Percentiles rank a stretch among this genome's conserved stretches.
These are phyloP conservation scores for Mercurialis annua DNA, from an alignment of 345 rosid species.

Conservation along the genomic window DNA sequence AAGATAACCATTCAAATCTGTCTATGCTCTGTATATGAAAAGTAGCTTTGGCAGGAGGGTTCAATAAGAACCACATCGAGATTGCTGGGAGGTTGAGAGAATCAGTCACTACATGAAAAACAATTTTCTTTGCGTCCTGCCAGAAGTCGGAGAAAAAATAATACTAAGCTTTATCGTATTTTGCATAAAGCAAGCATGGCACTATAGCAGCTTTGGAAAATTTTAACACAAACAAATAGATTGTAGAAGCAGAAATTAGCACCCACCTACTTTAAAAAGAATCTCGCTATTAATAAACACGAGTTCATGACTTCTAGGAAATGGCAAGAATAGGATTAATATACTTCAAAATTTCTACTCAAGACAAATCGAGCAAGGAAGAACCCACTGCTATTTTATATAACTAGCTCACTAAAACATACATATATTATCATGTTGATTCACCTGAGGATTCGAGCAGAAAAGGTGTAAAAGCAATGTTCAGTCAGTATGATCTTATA, in stretches of 20 bases:
- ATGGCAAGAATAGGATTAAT: neutral
- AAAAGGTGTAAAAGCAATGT: no score
- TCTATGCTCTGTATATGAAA: constrained; percentile 30
- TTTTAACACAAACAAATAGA: neutral
- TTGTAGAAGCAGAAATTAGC: neutral
- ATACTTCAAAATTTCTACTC: neutral
- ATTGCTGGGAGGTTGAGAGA: constrained; percentile 32
- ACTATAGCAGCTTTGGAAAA: constrained; percentile 3
- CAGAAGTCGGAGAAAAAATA: constrained; percentile 15
- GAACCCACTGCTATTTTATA: no score
- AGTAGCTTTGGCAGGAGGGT: constrained; percentile 26
- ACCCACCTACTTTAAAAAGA: neutral
- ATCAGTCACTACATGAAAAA: constrained; percentile 31
- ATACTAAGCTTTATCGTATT: constrained; percentile 4
- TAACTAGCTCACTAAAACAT: no score
- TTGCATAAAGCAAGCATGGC: neutral
- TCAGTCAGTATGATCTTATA: no score
- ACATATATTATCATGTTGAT: no score
- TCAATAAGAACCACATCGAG: constrained; percentile 33
- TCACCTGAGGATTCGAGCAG: no score
- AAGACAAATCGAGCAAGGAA: no score
- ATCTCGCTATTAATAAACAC: neutral
- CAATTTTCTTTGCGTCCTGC: constrained; percentile 28
- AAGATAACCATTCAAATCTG: constrained; percentile 9
- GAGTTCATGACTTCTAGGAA: neutral